A percentile compares a stretch with the other conserved stretches of the same genome.
Evolutionary conservation across 2,329 filamentous ascomycete genomes (phyloP).

Genomic region (Dothideomycetes sp.): DNA sequence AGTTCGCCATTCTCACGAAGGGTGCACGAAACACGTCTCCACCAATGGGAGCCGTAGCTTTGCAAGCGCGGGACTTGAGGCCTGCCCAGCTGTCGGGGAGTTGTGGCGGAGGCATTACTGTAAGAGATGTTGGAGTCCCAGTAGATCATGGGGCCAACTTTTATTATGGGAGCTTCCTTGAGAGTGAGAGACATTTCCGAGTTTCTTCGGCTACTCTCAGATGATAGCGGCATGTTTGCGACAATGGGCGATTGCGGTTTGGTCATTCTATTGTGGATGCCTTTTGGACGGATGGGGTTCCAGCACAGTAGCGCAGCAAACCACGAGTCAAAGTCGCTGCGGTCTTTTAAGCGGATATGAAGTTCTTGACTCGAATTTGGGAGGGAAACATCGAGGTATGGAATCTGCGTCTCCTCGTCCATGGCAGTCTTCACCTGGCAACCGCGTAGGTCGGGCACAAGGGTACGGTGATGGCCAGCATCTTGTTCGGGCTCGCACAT

Average conservation of each 20-base stretch:
- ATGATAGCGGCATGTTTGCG: conserved; percentile 3
- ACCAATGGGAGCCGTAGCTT: conserved; percentile 51
- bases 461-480: conserved; percentile 51
- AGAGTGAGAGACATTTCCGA: conserved; percentile 38
- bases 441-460: conserved; percentile 65
- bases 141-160: conserved; percentile 58
- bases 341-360: conserved; percentile 51
- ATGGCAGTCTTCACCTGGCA: conserved; percentile 51
- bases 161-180: conserved; percentile 79
- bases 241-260: conserved; percentile 31
- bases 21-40: conserved; percentile 85
- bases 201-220: conserved; percentile 29
- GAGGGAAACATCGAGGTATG: conserved; percentile 40
- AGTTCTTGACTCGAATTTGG: conserved; percentile 47
- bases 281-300: conserved; percentile 60
- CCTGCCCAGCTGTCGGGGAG: conserved; percentile 16
- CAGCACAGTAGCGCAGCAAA: conserved; percentile 70
- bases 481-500: conserved; percentile 63
- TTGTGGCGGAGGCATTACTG: conserved; percentile 24
- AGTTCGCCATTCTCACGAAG: conserved; percentile 91
- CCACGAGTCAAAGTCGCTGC: conserved; percentile 66
- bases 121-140: conserved; percentile 64
- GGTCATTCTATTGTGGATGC: conserved; percentile 41
- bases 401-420: conserved; percentile 35
- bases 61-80: conserved; percentile 45